phyloP scores from a whole-genome alignment of 768 basidiomycete genomes.

The Collybiopsis luxurians region DNA sequence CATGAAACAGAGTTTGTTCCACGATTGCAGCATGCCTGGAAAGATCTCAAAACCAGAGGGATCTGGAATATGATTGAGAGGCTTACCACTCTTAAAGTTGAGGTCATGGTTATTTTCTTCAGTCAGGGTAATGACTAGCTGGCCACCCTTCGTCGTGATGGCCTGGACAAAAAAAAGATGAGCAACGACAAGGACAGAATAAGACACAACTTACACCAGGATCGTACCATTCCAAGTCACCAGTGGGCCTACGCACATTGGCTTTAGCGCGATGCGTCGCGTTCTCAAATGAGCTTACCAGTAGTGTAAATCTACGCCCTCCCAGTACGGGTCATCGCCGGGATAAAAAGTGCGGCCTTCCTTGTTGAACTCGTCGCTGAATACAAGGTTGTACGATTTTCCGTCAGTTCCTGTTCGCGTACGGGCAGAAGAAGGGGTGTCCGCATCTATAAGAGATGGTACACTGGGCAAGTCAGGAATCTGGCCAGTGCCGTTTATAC shows the following conservation, averaged over 20 bases:
- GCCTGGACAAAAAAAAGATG: slow-evolving; percentile 31
- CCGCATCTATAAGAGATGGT: slow-evolving; percentile 69
- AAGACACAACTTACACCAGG: slow-evolving; percentile 47
- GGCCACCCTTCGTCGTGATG: slow-evolving; percentile 73
- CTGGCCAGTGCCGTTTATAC: slow-evolving; percentile 85
- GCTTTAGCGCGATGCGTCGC: slow-evolving; percentile 6
- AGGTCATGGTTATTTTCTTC: slow-evolving; percentile 72
- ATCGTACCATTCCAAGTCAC: slow-evolving; percentile 83
- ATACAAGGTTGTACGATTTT: slow-evolving; percentile 75
- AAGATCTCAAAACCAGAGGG: slow-evolving; percentile 28
- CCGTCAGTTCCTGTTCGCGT: slow-evolving; percentile 74
- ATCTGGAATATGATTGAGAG: slow-evolving; percentile 46
- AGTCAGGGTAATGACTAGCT: slow-evolving; percentile 77
- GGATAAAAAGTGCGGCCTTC: slow-evolving; percentile 69
- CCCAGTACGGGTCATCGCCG: slow-evolving; percentile 82
- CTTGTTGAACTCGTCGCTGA: slow-evolving; percentile 80
- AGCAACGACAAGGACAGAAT: background rate
- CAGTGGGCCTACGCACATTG: slow-evolving; percentile 48
- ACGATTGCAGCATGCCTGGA: slow-evolving; percentile 70
- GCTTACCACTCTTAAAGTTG: slow-evolving; percentile 79
- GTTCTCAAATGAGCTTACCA: slow-evolving; percentile 45
- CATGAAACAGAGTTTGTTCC: slow-evolving; percentile 96
- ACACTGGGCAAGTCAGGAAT: slow-evolving; percentile 73
- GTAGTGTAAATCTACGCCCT: slow-evolving; percentile 85
- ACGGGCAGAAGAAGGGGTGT: slow-evolving; percentile 60